These are phyloP conservation scores for Diplodia seriata DNA, from an alignment of 2,329 filamentous ascomycete genomes.

Conservation along the genomic window DNA sequence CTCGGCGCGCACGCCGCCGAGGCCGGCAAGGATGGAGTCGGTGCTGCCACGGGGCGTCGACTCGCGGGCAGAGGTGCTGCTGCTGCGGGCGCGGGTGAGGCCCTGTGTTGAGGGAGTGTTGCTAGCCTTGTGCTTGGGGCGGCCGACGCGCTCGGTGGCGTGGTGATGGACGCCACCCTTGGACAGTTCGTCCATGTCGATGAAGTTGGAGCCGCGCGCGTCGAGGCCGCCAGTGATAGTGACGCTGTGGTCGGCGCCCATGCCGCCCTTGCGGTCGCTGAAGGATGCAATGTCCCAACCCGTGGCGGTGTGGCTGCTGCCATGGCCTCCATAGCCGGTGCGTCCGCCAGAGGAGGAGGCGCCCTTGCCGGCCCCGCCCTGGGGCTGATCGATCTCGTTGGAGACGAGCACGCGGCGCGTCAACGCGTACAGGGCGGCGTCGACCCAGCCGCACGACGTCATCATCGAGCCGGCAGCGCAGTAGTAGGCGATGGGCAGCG, in stretches of 20 bases:
- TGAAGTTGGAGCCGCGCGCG: constrained; percentile 23
- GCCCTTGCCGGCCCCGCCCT: background rate
- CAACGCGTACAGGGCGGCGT: constrained; percentile 52
- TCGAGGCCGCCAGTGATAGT: constrained; percentile 34
- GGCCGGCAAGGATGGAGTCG: constrained; percentile 42
- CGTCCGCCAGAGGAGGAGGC: constrained; percentile 1
- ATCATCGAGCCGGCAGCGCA: constrained; percentile 67
- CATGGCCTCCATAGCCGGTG: constrained; percentile 10
- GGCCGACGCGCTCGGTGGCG: constrained; percentile 6
- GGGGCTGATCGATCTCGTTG: constrained; percentile 37
- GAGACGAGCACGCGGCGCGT: constrained; percentile 51
- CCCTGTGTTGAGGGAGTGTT: background rate
- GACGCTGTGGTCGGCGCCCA: constrained; percentile 24
- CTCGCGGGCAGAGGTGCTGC: constrained; percentile 35
- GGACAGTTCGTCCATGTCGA: constrained; percentile 22
- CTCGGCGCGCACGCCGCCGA: constrained; percentile 39
- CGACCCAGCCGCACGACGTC: constrained; percentile 55
- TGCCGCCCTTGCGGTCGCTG: constrained; percentile 26
- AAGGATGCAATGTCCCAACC: constrained; percentile 34
- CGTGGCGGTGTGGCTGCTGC: background rate
- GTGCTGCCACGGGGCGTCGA: constrained; percentile 43
- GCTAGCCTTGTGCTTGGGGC: constrained; percentile 4
- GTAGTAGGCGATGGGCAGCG: constrained; percentile 62
- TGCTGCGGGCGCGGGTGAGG: background rate
- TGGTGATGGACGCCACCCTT: constrained; percentile 16